Base-by-base conservation (phyloP, 1,284 basidiomycete genomes). In the Malassezia japonica region DNA sequence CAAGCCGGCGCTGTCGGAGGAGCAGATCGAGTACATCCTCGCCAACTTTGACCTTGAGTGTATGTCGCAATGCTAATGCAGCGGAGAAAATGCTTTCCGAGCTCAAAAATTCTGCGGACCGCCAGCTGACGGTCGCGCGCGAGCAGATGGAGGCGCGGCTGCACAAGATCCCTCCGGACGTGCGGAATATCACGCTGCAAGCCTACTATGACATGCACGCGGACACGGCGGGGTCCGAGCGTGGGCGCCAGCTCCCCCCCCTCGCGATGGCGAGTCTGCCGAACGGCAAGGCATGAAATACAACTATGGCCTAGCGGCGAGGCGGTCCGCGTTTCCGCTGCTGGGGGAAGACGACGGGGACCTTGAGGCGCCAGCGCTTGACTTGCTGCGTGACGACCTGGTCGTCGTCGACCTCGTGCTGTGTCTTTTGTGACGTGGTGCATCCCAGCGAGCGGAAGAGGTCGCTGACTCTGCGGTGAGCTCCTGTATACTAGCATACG, bases 361-460 rank as follows among this genome's bases (percentile, higher is more conserved):
- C 32, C 45, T 61, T 61, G 35, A 65, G 44, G 27, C 57, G 56
- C 61, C 62, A 61, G 15, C 59, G 46, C 45, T 61, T 61, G 31
- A 61, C 60, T 13, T 56, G 54, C 10, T 20, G 31, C 29, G 48
- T 36, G 6, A 41, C 21, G 7, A 27, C 37, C 3, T 31, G 18
- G 23, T 43, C 42, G 4, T 42, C 53, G 20, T 46, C 43, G 24
- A 42, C 48, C 12, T 27, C 36, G 24, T 50, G 48, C 28, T 46
- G 47, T 6, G 51, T 60, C n/a, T 50, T 46, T 44, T 56, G 55
- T 10, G 53, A 18, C 25, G 50, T 47, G 3, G 63, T 55, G 55
- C 63, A 65, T 15, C 62, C 62, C 16, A 65, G 37, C 28, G 62
- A 58, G 15, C 54, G 47, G 36, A 56, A 61, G 36, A 65, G 34